Evolutionary conservation across 208 protist genomes (phyloP).

Genomic region (Leishmania mexicana): DNA sequence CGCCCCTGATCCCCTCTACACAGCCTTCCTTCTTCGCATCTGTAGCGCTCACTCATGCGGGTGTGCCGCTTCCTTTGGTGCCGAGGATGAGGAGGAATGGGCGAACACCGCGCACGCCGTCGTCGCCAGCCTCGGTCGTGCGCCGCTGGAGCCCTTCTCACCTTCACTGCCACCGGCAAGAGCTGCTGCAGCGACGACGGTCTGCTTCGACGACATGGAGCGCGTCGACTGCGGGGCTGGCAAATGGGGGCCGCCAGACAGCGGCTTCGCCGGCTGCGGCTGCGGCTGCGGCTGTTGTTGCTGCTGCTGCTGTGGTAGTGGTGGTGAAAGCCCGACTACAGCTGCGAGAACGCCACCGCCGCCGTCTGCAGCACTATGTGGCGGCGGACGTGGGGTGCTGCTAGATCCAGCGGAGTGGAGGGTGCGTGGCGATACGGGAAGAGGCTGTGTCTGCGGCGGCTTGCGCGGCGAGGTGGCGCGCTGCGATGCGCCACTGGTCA

Average conservation of each 20-base stretch:
- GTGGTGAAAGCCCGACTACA: background rate
- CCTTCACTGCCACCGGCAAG: background rate
- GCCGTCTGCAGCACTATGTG: background rate
- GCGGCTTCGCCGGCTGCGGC: background rate
- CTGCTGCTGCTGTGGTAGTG: conserved; percentile 2
- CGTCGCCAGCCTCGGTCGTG: conserved; percentile 1
- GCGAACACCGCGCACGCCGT: conserved; percentile 18
- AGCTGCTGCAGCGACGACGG: background rate
- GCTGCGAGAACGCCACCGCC: background rate
- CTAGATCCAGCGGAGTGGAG: background rate
- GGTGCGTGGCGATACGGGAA: background rate
- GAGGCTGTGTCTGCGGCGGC: background rate
- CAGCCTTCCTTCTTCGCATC: no score
- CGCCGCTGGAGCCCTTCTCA: background rate
- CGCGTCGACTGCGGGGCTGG: background rate
- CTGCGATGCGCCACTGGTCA: conserved; percentile 8
- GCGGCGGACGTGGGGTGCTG: background rate
- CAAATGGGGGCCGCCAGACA: conserved; percentile 2
- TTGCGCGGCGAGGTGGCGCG: background rate
- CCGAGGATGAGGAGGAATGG: conserved; percentile 1
- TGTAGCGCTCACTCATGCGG: background rate
- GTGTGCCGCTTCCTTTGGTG: conserved; percentile 22
- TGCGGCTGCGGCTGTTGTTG: conserved; percentile 4
- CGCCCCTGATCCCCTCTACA: background rate
- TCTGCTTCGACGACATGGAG: conserved; percentile 6